Percentiles rank a stretch among this genome's conserved stretches.
Evolutionary conservation across 1,139 yeast species (phyloP).

Genomic region (Geotrichum candidum): DNA sequence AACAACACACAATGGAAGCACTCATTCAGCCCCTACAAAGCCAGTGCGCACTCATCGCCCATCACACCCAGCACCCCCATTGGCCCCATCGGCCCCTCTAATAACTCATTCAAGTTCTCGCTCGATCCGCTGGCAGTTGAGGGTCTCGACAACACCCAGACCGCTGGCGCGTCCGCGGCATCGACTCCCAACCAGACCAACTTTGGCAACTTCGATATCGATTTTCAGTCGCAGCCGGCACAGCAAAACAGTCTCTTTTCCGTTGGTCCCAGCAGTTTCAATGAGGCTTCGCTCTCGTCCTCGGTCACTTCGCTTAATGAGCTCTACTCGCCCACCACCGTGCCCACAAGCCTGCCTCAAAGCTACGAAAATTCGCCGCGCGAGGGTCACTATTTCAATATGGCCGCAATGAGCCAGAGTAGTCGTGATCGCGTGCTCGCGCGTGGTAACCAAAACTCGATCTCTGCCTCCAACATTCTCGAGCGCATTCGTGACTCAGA

Average conservation of each 20-base stretch:
- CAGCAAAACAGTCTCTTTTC: conserved; percentile 1
- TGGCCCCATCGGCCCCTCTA: conserved; percentile 12
- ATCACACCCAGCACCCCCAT: conserved; percentile 11
- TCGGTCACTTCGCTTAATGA: conserved; percentile 15
- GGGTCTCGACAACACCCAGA: conserved; percentile 26
- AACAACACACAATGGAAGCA: not conserved
- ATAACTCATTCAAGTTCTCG: conserved; percentile 30
- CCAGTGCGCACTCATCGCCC: conserved; percentile 14
- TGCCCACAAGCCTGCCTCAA: not conserved
- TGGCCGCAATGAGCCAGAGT: not conserved
- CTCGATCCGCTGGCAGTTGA: conserved; percentile 34
- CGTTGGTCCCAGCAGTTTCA: not conserved
- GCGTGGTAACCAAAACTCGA: conserved; percentile 7
- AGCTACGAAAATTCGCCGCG: conserved; percentile 8
- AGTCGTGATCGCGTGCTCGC: conserved; percentile 1
- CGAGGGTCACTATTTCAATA: conserved; percentile 6
- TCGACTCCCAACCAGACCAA: conserved; percentile 8
- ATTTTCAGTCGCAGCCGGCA: not conserved
- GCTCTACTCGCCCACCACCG: conserved; percentile 13
- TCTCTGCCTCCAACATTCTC: conserved; percentile 4
- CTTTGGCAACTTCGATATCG: not conserved
- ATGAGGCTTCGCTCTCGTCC: conserved; percentile 8
- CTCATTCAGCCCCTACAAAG: conserved; percentile 15
- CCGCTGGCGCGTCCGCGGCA: not conserved
- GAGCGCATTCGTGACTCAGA: conserved; percentile 8